A percentile compares a stretch with the other conserved stretches of the same genome.
These are phyloP conservation scores for Pseudogymnoascus sp. DNA, from an alignment of 2,329 filamentous ascomycete genomes.

Conservation along the genomic window DNA sequence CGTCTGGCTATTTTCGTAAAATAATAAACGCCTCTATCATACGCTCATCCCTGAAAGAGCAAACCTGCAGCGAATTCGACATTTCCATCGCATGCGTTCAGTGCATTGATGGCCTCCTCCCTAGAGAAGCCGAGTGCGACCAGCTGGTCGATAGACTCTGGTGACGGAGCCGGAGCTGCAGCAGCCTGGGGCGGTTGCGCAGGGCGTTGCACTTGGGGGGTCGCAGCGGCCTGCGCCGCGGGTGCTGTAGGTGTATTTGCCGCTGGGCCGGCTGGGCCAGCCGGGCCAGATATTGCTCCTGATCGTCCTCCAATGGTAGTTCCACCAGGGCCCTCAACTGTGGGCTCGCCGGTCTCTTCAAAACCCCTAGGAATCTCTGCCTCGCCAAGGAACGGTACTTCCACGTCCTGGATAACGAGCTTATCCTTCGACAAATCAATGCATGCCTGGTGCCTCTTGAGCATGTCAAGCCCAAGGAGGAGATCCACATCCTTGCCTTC, in stretches of 20 bases:
- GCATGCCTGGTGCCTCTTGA: constrained; percentile 88
- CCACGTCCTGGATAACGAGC: constrained; percentile 79
- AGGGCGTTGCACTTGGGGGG: constrained; percentile 18
- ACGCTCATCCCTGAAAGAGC: constrained; percentile 48
- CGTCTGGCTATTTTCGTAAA: background rate
- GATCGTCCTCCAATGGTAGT: constrained; percentile 78
- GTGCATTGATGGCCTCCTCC: constrained; percentile 67
- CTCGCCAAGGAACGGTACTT: constrained; percentile 85
- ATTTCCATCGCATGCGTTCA: constrained; percentile 77
- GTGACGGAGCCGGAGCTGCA: constrained; percentile 33
- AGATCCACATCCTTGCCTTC: constrained; percentile 95
- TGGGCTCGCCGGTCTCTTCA: constrained; percentile 73
- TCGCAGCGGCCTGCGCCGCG: constrained; percentile 18
- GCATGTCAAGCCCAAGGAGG: constrained; percentile 88
- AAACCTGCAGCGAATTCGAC: constrained; percentile 82
- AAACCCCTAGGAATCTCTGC: constrained; percentile 84
- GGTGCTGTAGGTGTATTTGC: constrained; percentile 21
- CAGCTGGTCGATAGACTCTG: constrained; percentile 67
- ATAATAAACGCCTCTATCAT: background rate
- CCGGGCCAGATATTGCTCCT: constrained; percentile 56
- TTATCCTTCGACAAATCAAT: constrained; percentile 82
- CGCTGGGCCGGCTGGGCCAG: constrained; percentile 15
- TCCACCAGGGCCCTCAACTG: constrained; percentile 76
- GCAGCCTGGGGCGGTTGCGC: constrained; percentile 18
- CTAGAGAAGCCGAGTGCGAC: constrained; percentile 69